These are phyloP conservation scores for Salix udensis DNA, from an alignment of 345 rosid genomes.

Conservation along the genomic window DNA sequence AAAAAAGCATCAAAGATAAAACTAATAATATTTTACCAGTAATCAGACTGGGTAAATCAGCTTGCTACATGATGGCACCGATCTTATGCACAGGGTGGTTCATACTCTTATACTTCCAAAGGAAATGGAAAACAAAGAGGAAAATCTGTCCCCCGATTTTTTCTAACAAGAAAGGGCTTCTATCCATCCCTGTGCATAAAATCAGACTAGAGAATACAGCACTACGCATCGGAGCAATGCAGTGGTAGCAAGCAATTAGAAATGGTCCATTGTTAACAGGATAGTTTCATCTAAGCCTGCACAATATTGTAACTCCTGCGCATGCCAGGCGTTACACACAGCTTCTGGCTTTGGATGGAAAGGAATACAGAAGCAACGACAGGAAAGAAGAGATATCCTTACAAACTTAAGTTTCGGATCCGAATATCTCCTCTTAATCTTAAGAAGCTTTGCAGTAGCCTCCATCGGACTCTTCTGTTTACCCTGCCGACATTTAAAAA, in stretches of 20 bases:
- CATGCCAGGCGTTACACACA: not conserved
- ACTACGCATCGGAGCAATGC: not conserved
- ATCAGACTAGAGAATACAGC: not conserved
- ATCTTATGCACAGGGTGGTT: not conserved
- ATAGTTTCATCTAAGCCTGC: not conserved
- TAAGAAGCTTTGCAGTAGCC: slow-evolving; percentile 14
- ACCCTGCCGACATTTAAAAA: not conserved
- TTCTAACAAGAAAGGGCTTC: not conserved
- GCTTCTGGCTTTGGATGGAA: too few species aligned
- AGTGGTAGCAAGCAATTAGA: not conserved
- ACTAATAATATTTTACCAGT: not conserved
- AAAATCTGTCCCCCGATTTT: too few species aligned
- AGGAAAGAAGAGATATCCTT: not conserved
- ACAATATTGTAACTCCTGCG: not conserved
- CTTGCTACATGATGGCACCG: not conserved
- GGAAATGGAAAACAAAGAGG: not conserved
- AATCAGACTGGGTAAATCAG: not conserved
- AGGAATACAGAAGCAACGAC: not conserved
- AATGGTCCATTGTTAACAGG: too few species aligned
- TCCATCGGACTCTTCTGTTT: slow-evolving; percentile 10
- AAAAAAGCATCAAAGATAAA: not conserved
- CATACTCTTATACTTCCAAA: too few species aligned
- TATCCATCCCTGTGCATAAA: not conserved
- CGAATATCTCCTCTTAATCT: slow-evolving; percentile 17
- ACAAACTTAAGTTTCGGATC: slow-evolving; percentile 27